Evolutionary conservation across 495 filamentous ascomycete genomes (phyloP).

Genomic region (Pyrenula aspistea): DNA sequence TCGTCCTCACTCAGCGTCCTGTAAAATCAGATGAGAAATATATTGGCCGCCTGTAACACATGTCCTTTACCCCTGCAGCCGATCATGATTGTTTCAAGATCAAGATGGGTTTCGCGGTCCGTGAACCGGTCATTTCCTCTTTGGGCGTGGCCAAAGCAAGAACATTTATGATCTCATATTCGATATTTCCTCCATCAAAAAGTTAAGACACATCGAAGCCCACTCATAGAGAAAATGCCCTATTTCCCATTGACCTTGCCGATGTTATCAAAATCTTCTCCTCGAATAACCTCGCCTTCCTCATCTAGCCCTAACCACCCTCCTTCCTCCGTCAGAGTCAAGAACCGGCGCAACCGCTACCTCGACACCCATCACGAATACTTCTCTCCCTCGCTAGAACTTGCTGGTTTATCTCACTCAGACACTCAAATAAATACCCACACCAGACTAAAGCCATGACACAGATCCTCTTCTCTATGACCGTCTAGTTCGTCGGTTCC

Average conservation of each 20-base stretch:
- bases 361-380: slow-evolving; percentile 53
- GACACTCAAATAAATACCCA: neutral
- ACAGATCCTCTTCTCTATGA: slow-evolving; percentile 73
- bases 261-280: neutral
- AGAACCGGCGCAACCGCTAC: slow-evolving; percentile 55
- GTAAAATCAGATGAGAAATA: too few relatives aligned
- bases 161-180: neutral
- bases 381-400: slow-evolving; percentile 49
- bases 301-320: neutral
- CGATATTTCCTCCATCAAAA: neutral
- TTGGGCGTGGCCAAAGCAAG: neutral
- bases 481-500: slow-evolving; percentile 65
- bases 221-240: slow-evolving; percentile 22
- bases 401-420: slow-evolving; percentile 37
- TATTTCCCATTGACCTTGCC: slow-evolving; percentile 20
- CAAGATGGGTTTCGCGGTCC: neutral
- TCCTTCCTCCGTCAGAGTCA: slow-evolving; percentile 25
- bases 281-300: slow-evolving; percentile 1
- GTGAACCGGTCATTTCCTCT: neutral
- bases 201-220: neutral
- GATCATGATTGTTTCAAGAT: neutral
- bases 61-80: neutral
- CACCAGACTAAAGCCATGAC: slow-evolving; percentile 20
- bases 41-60: too few relatives aligned
- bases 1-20: too few relatives aligned